Base-by-base conservation (phyloP, 2,329 filamentous ascomycete species). In the Escovopsis sp. region DNA sequence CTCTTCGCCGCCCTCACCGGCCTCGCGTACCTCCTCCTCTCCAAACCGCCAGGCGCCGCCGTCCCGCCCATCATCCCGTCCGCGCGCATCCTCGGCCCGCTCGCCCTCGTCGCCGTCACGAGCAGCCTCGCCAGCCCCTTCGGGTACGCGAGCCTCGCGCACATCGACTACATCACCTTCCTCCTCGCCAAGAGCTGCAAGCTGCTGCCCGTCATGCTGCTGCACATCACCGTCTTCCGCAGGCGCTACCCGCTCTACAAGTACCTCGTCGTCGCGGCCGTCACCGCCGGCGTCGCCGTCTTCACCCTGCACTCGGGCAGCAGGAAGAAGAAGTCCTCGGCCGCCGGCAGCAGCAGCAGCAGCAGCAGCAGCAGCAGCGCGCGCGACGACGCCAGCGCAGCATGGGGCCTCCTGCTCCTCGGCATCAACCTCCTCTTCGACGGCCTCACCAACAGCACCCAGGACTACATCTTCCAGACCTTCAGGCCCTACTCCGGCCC, bases 181-280 rank as follows among this genome's bases (percentile, higher is more conserved):
- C 84, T 95, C 51, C 81, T 98, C 35, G 89, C 91, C 52, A 96
- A 98, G 66, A 88, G 82, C 53, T 98, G 91, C 80, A 98, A 98
- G 68, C 74, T 98, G 15, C 78, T 98, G n/a, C 91, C 91, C 3
- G 91, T 98, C 56, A 96, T 98, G 91, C 80, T 91, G 55, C 73
- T 98, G 34, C 89, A 98, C 67, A 76, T 96, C 55, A 89, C 87
- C 36, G 64, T 98, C 37, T 98, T 95, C 69, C 79, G 81, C 45
- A 83, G 81, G 55, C 72, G 80, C 38, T 98, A 95, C 62, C 89
- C 91, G 1, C 69, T 94, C 37, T 94, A 94, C 71, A 98, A 98
- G 67, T 98, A 98, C 66, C 72, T 84, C 35, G 91, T 98, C 45
- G 87, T 98, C 7, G 75, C 83, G 4, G 78, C 88, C 47, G 91